A percentile compares a stretch with the other conserved stretches of the same genome.
These are phyloP conservation scores for Trichoderma koningiopsis DNA, from an alignment of 2,329 filamentous ascomycete species.

Conservation along the genomic window DNA sequence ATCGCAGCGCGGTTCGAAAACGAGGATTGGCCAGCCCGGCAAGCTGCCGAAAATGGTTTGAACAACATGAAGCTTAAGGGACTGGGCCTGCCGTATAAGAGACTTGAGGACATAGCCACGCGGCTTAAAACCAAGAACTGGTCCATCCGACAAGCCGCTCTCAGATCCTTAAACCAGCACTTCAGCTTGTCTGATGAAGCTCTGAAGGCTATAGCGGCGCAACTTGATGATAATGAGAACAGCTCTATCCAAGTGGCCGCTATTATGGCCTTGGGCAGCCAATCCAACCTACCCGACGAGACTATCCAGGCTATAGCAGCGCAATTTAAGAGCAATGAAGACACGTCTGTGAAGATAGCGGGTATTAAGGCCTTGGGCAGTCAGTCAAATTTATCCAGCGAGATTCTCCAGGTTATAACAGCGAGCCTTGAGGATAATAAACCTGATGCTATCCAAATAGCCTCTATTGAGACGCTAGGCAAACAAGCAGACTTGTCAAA, in stretches of 20 bases:
- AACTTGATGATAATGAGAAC: neutral
- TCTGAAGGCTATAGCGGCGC: neutral
- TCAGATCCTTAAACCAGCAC: neutral
- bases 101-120: no score
- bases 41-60: no score
- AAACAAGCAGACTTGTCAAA: no score
- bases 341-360: neutral
- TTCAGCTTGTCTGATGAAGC: neutral
- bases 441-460: no score
- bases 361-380: neutral
- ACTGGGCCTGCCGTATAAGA: no score
- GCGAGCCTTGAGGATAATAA: no score
- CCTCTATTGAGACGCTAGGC: neutral
- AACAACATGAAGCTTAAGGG: no score
- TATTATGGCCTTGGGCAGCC: neutral
- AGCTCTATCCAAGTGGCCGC: neutral
- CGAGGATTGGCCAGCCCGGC: neutral
- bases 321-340: neutral
- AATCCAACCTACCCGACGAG: neutral
- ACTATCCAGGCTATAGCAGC: neutral
- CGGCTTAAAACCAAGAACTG: no score
- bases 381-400: neutral
- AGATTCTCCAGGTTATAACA: no score
- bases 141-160: neutral
- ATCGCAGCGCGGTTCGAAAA: neutral